Conservation (phyloP, 805 yeast genomes). For the Zygoascus tannicola region DNA sequence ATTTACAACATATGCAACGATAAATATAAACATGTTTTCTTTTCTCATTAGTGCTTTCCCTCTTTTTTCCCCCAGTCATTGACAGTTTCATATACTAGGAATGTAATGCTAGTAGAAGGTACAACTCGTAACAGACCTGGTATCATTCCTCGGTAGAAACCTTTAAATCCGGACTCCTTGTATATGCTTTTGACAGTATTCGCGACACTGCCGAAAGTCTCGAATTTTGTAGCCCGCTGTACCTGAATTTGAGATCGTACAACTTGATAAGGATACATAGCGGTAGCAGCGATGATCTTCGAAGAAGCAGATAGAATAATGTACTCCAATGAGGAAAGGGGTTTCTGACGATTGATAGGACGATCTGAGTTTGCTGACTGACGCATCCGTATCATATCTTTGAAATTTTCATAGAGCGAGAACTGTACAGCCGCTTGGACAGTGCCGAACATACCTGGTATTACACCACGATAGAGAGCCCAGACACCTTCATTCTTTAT, state of each 20-base stretch:
- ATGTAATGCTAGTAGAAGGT: constrained; percentile 90
- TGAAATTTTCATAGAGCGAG: constrained; percentile 72
- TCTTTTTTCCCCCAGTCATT: background rate
- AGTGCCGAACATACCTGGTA: constrained; percentile 72
- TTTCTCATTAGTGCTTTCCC: too few species aligned
- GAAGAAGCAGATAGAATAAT: constrained; percentile 58
- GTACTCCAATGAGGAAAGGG: constrained; percentile 42
- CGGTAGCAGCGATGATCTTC: constrained; percentile 56
- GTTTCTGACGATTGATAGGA: too few species aligned
- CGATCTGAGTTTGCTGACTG: background rate
- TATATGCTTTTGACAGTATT: constrained; percentile 11
- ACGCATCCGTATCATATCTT: constrained; percentile 24
- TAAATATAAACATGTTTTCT: too few species aligned
- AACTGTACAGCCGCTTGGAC: constrained; percentile 86
- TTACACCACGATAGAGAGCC: constrained; percentile 64
- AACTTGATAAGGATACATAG: constrained; percentile 79
- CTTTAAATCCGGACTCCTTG: constrained; percentile 46
- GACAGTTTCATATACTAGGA: constrained; percentile 61
- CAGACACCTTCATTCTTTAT: constrained; percentile 44
- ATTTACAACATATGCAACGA: too few species aligned
- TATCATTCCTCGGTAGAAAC: constrained; percentile 75
- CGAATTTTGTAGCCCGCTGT: constrained; percentile 2
- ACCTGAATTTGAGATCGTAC: constrained; percentile 67
- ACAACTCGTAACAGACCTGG: constrained; percentile 75
- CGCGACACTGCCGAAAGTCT: background rate